Base-by-base conservation (phyloP, 768 basidiomycete species). In the Multifurca ochricompacta region DNA sequence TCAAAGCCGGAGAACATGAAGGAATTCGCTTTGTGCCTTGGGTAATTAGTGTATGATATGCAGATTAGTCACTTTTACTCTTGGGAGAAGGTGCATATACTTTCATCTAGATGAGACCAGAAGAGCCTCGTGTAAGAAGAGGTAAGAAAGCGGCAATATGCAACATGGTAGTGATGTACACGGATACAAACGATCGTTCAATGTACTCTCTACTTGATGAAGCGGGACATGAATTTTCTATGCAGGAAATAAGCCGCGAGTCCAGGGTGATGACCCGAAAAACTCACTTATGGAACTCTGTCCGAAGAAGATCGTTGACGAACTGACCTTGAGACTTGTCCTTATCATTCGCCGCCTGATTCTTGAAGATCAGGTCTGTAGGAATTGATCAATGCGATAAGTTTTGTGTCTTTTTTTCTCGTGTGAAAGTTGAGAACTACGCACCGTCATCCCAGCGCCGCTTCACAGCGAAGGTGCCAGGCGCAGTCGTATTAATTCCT, bases 321-420 rank as follows among this genome's bases (percentile, higher is more conserved):
- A 98, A 98, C 53, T 87, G 84, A 11, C 85, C 83, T 62, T 78
- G 76, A 2, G 74, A 70, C 66, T 73, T 77, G 49, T 77, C 75
- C 60, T 83, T 83, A 50, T 83, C 78, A 30, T 76, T 79, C 70
- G 83, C 83, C 0, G 96, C 91, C 70, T 99, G 96, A 68, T 98
- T 97, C 74, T 97, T 98, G 81, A 98, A 98, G 65, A 98, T 93
- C 50, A 96, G 74, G 69, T 99, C 92, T 92, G 63, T 30, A 40
- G 13, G 18, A 14, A 31, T n/a, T 21, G 7, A n/a, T 18, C 3
- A 34, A 14, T 34, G 13, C 6, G 3, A 21, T 45, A 25, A 14
- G 7, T 10, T 53, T 84, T 11, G 85, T 87, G 59, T 81, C 84
- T 25, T 88, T 6, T 23, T 13, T 4, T 42, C 30, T 8, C 3